Evolutionary conservation across 306 rosid genomes (phyloP).

Genomic region (Inga leiocalycina): DNA sequence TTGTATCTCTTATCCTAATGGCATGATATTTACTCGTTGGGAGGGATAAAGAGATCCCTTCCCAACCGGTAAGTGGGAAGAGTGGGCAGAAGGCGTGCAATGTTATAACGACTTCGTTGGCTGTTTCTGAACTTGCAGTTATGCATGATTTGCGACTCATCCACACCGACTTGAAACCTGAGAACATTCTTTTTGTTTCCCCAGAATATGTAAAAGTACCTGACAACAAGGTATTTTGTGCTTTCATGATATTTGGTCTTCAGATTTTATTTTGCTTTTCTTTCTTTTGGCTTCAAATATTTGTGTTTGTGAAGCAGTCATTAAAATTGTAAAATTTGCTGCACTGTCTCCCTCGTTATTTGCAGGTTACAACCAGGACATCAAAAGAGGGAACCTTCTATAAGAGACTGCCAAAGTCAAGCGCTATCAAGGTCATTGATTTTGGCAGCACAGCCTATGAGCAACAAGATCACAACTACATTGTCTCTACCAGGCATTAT

Average conservation of each 20-base stretch:
- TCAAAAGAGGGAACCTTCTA: conserved; percentile 50
- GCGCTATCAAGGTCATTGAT: conserved; percentile 82
- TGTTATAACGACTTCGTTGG: conserved; percentile 1
- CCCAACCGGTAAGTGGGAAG: neutral
- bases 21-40: neutral
- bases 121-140: conserved; percentile 47
- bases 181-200: conserved; percentile 63
- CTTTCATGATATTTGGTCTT: neutral
- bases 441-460: conserved; percentile 89
- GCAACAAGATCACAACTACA: conserved; percentile 74
- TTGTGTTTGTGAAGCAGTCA: neutral
- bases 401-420: conserved; percentile 77
- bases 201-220: conserved; percentile 61
- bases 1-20: conserved; percentile 1
- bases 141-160: conserved; percentile 67
- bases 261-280: neutral
- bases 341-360: neutral
- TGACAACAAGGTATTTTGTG: conserved; percentile 42
- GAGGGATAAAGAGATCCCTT: conserved; percentile 7
- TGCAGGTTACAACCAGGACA: conserved; percentile 58
- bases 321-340: neutral
- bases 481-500: conserved; percentile 88
- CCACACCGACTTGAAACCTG: conserved; percentile 80
- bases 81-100: neutral
- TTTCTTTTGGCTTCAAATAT: neutral